A percentile compares a stretch with the other conserved stretches of the same genome.
phyloP scores from a whole-genome alignment of 768 basidiomycete species.

The Kwoniella sp. region DNA sequence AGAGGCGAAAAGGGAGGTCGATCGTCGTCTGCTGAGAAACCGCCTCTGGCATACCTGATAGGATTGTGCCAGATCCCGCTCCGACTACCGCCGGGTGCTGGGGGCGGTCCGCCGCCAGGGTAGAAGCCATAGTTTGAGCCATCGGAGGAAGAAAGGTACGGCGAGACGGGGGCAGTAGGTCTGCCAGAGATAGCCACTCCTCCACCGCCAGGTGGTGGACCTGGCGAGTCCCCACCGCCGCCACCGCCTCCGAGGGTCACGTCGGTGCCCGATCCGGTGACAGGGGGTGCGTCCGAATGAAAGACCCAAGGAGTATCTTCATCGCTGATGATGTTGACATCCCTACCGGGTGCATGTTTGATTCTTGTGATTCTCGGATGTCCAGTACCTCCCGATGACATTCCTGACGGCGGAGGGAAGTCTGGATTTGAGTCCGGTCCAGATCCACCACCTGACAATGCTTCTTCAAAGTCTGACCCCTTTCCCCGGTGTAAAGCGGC shows the following conservation, averaged over 20 bases:
- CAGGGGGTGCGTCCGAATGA: background rate
- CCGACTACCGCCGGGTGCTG: background rate
- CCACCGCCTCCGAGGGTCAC: conserved; percentile 9
- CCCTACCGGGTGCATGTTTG: background rate
- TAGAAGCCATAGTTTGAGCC: background rate
- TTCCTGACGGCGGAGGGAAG: background rate
- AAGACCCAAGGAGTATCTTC: background rate
- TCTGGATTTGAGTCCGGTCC: background rate
- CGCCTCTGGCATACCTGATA: background rate
- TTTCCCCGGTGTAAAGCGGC: background rate
- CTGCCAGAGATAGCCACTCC: background rate
- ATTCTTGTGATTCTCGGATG: background rate
- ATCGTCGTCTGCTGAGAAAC: background rate
- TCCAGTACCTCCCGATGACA: background rate
- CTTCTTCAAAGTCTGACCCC: background rate
- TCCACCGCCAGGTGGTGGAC: conserved; percentile 1
- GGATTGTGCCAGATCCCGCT: background rate
- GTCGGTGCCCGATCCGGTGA: background rate
- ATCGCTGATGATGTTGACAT: background rate
- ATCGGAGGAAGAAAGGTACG: background rate
- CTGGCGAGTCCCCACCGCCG: conserved; percentile 2
- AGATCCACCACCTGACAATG: background rate
- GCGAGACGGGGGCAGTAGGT: conserved; percentile 3
- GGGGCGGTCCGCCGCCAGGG: background rate
- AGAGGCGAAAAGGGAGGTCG: conserved; percentile 12